Evolutionary conservation across 1,284 basidiomycete genomes (phyloP).

Genomic region (Caloboletus inedulis): DNA sequence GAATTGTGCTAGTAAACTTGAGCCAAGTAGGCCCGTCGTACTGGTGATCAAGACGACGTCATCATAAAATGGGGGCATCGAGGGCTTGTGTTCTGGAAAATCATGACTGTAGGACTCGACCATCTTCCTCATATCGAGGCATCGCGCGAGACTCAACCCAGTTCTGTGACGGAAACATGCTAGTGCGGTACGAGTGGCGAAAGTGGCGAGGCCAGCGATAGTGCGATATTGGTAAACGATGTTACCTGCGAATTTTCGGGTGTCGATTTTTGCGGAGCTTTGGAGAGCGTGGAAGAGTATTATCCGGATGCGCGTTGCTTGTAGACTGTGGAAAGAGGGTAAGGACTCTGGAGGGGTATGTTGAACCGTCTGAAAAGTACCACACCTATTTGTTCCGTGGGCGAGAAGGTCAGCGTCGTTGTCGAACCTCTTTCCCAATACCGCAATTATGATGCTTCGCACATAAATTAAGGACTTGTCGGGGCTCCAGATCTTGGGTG

Average conservation of each 20-base stretch:
- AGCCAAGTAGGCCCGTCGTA: slow-evolving; percentile 29
- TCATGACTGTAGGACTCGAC: slow-evolving; percentile 1
- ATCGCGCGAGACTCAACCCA: slow-evolving; percentile 12
- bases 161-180: slow-evolving; percentile 12
- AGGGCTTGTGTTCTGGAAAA: slow-evolving; percentile 14
- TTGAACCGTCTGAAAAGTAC: neutral
- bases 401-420: slow-evolving; percentile 12
- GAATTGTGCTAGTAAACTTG: slow-evolving; percentile 17
- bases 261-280: slow-evolving; percentile 16
- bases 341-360: neutral
- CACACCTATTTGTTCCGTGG: slow-evolving; percentile 16
- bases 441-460: slow-evolving; percentile 8
- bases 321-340: slow-evolving; percentile 31
- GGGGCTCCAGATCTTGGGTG: slow-evolving; percentile 18
- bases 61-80: neutral
- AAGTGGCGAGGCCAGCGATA: slow-evolving; percentile 28
- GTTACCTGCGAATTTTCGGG: slow-evolving; percentile 19
- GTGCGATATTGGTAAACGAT: slow-evolving; percentile 38
- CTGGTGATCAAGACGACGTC: slow-evolving; percentile 30
- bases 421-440: slow-evolving; percentile 14
- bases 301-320: slow-evolving; percentile 43
- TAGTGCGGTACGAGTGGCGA: slow-evolving; percentile 11
- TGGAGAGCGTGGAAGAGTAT: slow-evolving; percentile 36
- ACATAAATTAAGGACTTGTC: slow-evolving; percentile 14
- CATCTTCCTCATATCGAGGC: slow-evolving; percentile 17